Percentiles rank a stretch among this genome's conserved stretches.
phyloP scores from a whole-genome alignment of 257 asterid genomes.

The Petunia secreta region DNA sequence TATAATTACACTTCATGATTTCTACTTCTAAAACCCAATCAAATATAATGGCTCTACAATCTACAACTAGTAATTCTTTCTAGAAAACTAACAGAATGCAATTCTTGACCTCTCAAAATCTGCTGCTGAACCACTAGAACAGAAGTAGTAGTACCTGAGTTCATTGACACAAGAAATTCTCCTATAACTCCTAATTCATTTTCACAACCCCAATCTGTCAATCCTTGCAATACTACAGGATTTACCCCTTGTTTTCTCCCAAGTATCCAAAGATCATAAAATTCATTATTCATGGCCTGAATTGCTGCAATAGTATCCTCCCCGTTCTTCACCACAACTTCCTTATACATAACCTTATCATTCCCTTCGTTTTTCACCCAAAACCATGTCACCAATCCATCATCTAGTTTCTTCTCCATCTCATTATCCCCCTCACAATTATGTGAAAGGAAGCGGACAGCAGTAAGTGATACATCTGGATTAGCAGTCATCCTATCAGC shows the following conservation, averaged over 20 bases:
- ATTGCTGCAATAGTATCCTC: slow-evolving; percentile 74
- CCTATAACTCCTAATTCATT: slow-evolving; percentile 81
- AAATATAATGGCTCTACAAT: background rate
- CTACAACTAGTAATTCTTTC: slow-evolving; percentile 11
- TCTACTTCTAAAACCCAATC: background rate
- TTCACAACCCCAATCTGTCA: slow-evolving; percentile 56
- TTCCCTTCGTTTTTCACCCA: slow-evolving; percentile 87
- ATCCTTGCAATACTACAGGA: slow-evolving; percentile 62
- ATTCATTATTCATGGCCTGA: slow-evolving; percentile 47
- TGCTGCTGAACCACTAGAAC: slow-evolving; percentile 79
- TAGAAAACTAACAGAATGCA: background rate
- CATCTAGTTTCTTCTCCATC: slow-evolving; percentile 84
- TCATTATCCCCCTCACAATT: slow-evolving; percentile 51
- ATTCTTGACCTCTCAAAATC: slow-evolving; percentile 57
- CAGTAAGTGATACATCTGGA: slow-evolving; percentile 50
- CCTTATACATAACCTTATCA: slow-evolving; percentile 53
- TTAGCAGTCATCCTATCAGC: slow-evolving; percentile 59
- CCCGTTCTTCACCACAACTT: slow-evolving; percentile 74
- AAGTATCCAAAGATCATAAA: slow-evolving; percentile 65
- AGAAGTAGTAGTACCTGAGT: slow-evolving; percentile 56
- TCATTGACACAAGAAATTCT: slow-evolving; percentile 60
- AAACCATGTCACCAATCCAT: slow-evolving; percentile 77
- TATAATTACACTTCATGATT: background rate
- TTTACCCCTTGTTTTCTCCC: slow-evolving; percentile 74
- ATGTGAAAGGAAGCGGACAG: slow-evolving; percentile 58